Percentiles rank a stretch among this genome's conserved stretches.
Evolutionary conservation across 371 early-diverging fungal genomes (phyloP).

Genomic region (Zychaea mexicana): DNA sequence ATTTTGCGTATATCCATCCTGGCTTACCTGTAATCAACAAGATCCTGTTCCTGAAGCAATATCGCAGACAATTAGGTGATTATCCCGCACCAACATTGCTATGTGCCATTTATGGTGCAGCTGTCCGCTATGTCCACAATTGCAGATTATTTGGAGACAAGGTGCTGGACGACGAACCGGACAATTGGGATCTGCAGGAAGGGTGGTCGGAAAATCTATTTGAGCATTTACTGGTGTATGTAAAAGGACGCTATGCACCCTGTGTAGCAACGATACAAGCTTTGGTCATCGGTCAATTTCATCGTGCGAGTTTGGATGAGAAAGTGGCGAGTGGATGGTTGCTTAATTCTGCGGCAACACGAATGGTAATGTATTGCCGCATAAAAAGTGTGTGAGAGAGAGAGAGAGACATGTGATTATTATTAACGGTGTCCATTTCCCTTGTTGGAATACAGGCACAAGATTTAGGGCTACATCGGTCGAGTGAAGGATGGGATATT

Average conservation of each 20-base stretch:
- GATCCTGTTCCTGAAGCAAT: slow-evolving; percentile 44
- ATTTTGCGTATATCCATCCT: slow-evolving; percentile 54
- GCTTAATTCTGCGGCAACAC: slow-evolving; percentile 28
- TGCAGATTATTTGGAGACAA: slow-evolving; percentile 40
- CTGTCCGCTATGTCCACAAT: slow-evolving; percentile 47
- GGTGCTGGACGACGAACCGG: slow-evolving; percentile 10
- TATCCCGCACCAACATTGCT: slow-evolving; percentile 48
- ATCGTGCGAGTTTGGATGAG: slow-evolving; percentile 44
- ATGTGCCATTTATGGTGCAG: slow-evolving; percentile 48
- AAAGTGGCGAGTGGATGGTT: slow-evolving; percentile 42
- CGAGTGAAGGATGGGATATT: slow-evolving; percentile 54
- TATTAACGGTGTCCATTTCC: background rate
- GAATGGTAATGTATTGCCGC: background rate
- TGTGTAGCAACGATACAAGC: slow-evolving; percentile 47
- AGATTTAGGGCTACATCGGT: slow-evolving; percentile 69
- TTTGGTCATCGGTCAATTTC: slow-evolving; percentile 41
- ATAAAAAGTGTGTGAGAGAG: too few relatives aligned
- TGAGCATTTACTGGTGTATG: slow-evolving; percentile 36
- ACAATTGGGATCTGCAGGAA: slow-evolving; percentile 19
- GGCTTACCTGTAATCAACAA: slow-evolving; percentile 53
- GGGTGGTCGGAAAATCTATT: slow-evolving; percentile 47
- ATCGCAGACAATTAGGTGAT: slow-evolving; percentile 37
- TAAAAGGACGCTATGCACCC: slow-evolving; percentile 35
- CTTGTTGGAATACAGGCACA: slow-evolving; percentile 43
- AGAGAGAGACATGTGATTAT: background rate